Evolutionary conservation across 2,329 filamentous ascomycete species (phyloP).

Genomic region (Tolypocladium inflatum): DNA sequence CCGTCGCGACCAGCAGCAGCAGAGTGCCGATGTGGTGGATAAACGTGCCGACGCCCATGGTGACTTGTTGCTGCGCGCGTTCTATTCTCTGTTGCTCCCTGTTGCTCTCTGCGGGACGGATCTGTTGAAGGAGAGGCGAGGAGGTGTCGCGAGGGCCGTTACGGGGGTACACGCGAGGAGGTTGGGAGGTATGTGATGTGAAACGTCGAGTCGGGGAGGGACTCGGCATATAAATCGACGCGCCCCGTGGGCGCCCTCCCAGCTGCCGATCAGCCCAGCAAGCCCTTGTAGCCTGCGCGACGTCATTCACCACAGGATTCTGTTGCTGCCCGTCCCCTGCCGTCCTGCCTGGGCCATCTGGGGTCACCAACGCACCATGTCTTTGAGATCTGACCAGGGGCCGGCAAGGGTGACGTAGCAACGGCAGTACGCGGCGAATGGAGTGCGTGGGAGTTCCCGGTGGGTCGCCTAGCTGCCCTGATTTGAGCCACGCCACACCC

Average conservation of each 20-base stretch:
- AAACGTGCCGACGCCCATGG: slow-evolving; percentile 38
- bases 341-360: neutral
- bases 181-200: neutral
- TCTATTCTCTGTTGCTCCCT: too few species aligned
- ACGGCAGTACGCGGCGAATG: neutral
- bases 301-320: neutral
- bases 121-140: neutral
- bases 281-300: neutral
- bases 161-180: neutral
- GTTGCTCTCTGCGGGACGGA: neutral
- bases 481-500: slow-evolving; percentile 2
- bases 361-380: neutral
- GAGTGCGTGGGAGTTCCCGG: neutral
- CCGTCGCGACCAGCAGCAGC: slow-evolving; percentile 42
- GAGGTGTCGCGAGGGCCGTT: neutral
- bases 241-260: neutral
- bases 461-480: slow-evolving; percentile 2
- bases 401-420: neutral
- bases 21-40: slow-evolving; percentile 50
- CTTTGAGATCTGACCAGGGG: neutral
- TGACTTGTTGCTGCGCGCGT: slow-evolving; percentile 9
- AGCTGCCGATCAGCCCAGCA: neutral
- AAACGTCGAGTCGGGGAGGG: neutral
- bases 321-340: neutral
- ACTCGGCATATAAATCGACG: slow-evolving; percentile 6